Base-by-base conservation (phyloP, 805 yeast genomes). In the Yarrowia phangngaensis region DNA sequence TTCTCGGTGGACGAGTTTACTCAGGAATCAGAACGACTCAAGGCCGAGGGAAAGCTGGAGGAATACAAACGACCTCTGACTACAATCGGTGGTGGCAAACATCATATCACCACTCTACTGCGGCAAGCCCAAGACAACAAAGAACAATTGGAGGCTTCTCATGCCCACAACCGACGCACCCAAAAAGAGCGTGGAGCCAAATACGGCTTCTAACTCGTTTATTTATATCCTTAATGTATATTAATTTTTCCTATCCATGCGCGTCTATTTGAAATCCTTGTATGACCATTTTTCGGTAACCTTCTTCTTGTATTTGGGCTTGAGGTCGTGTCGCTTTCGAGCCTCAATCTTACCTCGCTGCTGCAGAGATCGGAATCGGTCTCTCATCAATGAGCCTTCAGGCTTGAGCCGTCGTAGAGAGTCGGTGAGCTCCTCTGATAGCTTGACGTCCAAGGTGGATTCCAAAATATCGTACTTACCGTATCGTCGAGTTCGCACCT, bases 231-330 rank as follows among this genome's bases (percentile, higher is more conserved):
- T 43, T 40, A 28, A 27, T 27, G 26, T 26, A 27, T 23, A 20
- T 12, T 11, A 8, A 20, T 22, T 6, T 20, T 11, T 16, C 30
- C 12, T 31, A 35, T 8, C 23, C 6, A 8, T 17, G 26, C 11
- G 14, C 20, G 6, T 15, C 31, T 47, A 51, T 46, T 59, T 59
- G 51, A 84, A 85, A 67, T 90, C 95, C 70, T 90, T 90, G 69
- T 84, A 85, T 24, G 89, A 76, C 94, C 95, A 87, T 68, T 89
- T 90, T 65, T 90, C 96, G 22, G 95, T 84, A 54, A 83, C 67
- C 71, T 83, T 86, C 52, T 75, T 82, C 57, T 79, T 73, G 60
- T 81, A 82, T 63, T 77, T 81, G 62, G 82, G 76, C 64, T 71
- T 77, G 64, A 77, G 78, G 56, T 72, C 73, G 51, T 76, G 79